Evolutionary conservation across 176 grass and related monocot genomes (phyloP).

Genomic region (Calamus simplicifolius): DNA sequence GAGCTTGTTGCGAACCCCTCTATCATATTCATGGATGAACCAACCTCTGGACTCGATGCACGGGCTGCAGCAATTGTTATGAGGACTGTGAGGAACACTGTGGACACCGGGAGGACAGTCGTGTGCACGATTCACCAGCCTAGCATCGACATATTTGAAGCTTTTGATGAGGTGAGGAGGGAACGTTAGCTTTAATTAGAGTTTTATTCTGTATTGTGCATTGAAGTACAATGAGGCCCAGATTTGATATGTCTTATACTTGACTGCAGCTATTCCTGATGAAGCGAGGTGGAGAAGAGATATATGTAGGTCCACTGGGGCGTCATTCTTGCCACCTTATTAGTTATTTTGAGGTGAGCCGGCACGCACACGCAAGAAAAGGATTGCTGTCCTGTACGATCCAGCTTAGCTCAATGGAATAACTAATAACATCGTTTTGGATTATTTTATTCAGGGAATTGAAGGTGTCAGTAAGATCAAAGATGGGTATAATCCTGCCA

Average conservation of each 20-base stretch:
- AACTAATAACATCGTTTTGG: no score
- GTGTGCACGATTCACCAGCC: conserved; percentile 98
- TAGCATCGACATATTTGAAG: conserved; percentile 97
- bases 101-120: conserved; percentile 81
- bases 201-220: no score
- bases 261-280: conserved; percentile 64
- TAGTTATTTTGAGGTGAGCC: conserved; percentile 78
- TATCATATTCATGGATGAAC: conserved; percentile 95
- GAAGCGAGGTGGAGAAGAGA: conserved; percentile 94
- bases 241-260: background rate
- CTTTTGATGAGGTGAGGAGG: conserved; percentile 88
- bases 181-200: background rate
- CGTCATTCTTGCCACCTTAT: conserved; percentile 68
- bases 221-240: no score
- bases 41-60: conserved; percentile 86
- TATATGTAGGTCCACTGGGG: conserved; percentile 82
- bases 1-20: conserved; percentile 93
- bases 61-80: conserved; percentile 91
- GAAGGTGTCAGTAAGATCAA: conserved; percentile 46
- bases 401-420: no score
- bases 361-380: background rate
- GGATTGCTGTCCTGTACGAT: no score
- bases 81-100: conserved; percentile 84
- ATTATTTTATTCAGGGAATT: conserved; percentile 27
- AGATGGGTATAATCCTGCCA: conserved; percentile 57